Conservation (phyloP, 345 rosid species). For the Citrus sp. region DNA sequence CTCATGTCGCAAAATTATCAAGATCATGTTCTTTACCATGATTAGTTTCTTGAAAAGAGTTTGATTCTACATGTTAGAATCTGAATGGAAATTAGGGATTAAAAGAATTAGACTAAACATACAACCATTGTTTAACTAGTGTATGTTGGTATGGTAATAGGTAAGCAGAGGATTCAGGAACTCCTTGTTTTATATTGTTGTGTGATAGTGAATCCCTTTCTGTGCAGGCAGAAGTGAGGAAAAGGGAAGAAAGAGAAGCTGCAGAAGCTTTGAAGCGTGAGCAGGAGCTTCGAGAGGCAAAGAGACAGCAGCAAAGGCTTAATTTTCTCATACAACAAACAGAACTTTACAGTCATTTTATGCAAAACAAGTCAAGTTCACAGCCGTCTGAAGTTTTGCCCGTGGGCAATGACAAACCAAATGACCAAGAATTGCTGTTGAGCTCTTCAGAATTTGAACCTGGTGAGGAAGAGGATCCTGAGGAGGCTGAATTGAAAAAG, state of each 20-base stretch:
- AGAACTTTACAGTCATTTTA: conserved; percentile 95
- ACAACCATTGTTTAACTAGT: neutral
- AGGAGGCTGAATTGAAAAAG: conserved; percentile 73
- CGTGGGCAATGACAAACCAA: conserved; percentile 45
- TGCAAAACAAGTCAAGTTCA: conserved; percentile 86
- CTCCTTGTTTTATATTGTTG: neutral
- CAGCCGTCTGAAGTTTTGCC: conserved; percentile 61
- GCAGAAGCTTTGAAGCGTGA: conserved; percentile 97
- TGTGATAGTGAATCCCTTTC: conserved; percentile 18
- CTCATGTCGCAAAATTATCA: neutral
- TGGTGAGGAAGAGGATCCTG: conserved; percentile 75
- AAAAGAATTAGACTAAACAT: neutral
- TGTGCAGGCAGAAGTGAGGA: conserved; percentile 92
- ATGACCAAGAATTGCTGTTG: conserved; percentile 40
- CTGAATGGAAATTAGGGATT: neutral
- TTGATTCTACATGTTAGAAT: neutral
- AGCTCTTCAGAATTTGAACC: conserved; percentile 37
- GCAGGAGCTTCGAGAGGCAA: conserved; percentile 95
- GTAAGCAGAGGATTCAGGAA: neutral
- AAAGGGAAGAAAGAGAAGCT: conserved; percentile 94
- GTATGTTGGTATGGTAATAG: neutral
- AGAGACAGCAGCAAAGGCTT: conserved; percentile 94
- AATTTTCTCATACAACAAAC: conserved; percentile 98
- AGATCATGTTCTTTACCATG: neutral
- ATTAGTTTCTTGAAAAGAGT: neutral